Evolutionary conservation across 2,329 filamentous ascomycete genomes (phyloP).

Genomic region (Cladosporium sp.): DNA sequence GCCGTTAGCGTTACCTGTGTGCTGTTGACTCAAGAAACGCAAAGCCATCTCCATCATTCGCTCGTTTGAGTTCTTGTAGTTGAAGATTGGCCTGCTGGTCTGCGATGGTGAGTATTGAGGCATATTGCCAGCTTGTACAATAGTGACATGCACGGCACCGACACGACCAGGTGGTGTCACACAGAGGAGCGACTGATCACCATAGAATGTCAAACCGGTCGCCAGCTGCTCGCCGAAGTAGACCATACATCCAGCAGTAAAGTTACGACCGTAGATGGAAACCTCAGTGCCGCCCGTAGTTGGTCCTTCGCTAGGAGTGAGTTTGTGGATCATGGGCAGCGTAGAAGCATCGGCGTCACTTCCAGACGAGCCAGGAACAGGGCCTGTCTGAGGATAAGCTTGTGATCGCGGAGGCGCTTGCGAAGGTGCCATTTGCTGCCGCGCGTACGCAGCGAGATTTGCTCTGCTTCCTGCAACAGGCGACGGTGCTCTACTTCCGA

Average conservation of each 20-base stretch:
- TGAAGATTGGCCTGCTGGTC: conserved; percentile 45
- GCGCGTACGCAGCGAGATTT: conserved; percentile 31
- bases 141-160: conserved; percentile 67
- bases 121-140: conserved; percentile 42
- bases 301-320: conserved; percentile 79
- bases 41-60: conserved; percentile 55
- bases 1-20: conserved; percentile 28
- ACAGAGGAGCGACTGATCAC: conserved; percentile 73
- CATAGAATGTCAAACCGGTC: conserved; percentile 76
- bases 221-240: conserved; percentile 72
- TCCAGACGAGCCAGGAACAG: conserved; percentile 4
- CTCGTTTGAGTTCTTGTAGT: conserved; percentile 68
- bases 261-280: conserved; percentile 74
- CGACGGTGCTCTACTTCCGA: conserved; percentile 74
- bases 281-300: conserved; percentile 83
- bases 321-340: conserved; percentile 68
- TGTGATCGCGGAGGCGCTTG: conserved; percentile 7
- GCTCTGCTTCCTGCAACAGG: conserved; percentile 47
- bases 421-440: conserved; percentile 19
- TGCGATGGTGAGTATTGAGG: conserved; percentile 26
- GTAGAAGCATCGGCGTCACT: conserved; percentile 2
- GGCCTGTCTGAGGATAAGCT: background rate
- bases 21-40: conserved; percentile 32
- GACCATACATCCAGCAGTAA: conserved; percentile 74
- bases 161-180: conserved; percentile 68